These are phyloP conservation scores for Aspergillus campestris DNA, from an alignment of 495 filamentous ascomycete species.

Conservation along the genomic window DNA sequence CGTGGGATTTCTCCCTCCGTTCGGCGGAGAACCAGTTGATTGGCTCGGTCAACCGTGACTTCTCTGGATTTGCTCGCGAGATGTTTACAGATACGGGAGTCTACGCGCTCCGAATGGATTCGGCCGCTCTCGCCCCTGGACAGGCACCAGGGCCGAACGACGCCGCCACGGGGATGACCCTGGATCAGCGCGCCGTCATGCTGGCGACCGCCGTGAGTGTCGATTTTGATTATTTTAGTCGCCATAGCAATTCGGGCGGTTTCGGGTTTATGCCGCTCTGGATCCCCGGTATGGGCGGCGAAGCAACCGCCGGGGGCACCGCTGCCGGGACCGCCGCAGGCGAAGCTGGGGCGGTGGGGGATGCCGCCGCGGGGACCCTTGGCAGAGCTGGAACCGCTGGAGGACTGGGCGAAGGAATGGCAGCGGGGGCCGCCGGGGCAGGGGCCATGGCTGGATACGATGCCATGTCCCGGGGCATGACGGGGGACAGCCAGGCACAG, in stretches of 20 bases:
- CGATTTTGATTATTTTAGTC: conserved; percentile 68
- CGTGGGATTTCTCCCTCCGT: conserved; percentile 50
- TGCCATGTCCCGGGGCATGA: conserved; percentile 48
- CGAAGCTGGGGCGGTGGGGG: conserved; percentile 35
- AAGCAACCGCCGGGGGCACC: conserved; percentile 36
- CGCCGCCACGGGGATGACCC: conserved; percentile 46
- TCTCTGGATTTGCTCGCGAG: conserved; percentile 59
- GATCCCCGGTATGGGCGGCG: conserved; percentile 47
- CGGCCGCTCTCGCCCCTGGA: conserved; percentile 38
- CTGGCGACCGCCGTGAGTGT: conserved; percentile 62
- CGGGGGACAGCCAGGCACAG: conserved; percentile 12
- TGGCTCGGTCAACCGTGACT: conserved; percentile 61
- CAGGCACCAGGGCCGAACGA: conserved; percentile 16
- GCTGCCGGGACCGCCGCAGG: conserved; percentile 15
- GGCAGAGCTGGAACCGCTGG: conserved; percentile 32
- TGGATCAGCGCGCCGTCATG: conserved; percentile 66
- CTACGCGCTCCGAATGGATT: conserved; percentile 63
- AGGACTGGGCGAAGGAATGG: conserved; percentile 31
- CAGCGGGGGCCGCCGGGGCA: conserved; percentile 41
- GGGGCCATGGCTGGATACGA: conserved; percentile 57
- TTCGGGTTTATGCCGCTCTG: conserved; percentile 51
- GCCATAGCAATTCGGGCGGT: conserved; percentile 42
- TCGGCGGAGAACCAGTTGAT: conserved; percentile 40
- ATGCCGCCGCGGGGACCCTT: conserved; percentile 24
- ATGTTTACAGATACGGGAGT: conserved; percentile 66